Evolutionary conservation across 768 basidiomycete genomes (phyloP).

Genomic region (Suillus discolor): DNA sequence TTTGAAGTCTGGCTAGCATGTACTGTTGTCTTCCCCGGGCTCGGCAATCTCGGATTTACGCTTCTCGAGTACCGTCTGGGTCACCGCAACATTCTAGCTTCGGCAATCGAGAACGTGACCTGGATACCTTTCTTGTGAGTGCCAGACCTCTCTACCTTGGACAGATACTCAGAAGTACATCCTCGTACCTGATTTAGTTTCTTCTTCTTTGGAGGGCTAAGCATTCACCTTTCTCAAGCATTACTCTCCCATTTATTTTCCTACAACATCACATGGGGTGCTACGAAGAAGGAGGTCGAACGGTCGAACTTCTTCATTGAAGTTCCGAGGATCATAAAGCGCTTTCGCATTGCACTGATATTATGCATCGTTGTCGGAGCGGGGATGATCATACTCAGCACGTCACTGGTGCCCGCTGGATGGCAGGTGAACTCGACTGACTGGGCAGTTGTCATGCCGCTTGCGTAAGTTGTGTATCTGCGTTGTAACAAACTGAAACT

Average conservation of each 20-base stretch:
- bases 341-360: conserved; percentile 70
- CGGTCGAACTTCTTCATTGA: conserved; percentile 82
- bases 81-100: conserved; percentile 49
- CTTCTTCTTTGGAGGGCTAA: conserved; percentile 79
- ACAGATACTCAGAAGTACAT: conserved; percentile 1
- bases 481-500: conserved; percentile 1
- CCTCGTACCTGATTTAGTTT: conserved; percentile 44
- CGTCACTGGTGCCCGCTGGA: conserved; percentile 53
- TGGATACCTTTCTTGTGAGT: conserved; percentile 80
- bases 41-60: conserved; percentile 69
- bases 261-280: conserved; percentile 55
- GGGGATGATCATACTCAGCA: conserved; percentile 59
- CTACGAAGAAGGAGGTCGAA: conserved; percentile 72
- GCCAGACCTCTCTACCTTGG: neutral
- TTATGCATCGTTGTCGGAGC: conserved; percentile 52
- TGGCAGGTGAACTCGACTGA: conserved; percentile 63
- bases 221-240: conserved; percentile 66
- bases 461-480: conserved; percentile 54
- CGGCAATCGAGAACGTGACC: conserved; percentile 59
- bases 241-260: conserved; percentile 73
- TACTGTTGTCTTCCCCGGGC: conserved; percentile 68
- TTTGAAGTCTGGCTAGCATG: conserved; percentile 79
- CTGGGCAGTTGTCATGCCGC: conserved; percentile 80
- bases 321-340: conserved; percentile 76
- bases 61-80: conserved; percentile 71